These are phyloP conservation scores for Aspergillus ellipticus DNA, from an alignment of 495 filamentous ascomycete species.

Conservation along the genomic window DNA sequence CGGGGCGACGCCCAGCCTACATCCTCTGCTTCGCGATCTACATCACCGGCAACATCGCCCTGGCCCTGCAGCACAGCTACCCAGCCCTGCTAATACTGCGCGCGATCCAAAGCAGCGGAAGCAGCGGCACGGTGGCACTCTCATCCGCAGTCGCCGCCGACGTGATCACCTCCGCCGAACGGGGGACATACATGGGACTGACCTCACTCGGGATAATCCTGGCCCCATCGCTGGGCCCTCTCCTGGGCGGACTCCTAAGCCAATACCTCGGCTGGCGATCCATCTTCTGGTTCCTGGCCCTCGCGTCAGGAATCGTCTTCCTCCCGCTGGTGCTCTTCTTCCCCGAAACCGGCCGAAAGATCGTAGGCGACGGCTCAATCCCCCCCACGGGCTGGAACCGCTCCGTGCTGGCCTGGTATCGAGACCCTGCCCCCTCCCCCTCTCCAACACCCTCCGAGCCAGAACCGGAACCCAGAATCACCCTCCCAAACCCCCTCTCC, in stretches of 20 bases:
- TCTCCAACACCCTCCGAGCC: background rate
- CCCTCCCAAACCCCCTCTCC: conserved; percentile 25
- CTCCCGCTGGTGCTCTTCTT: conserved; percentile 30
- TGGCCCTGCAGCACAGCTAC: conserved; percentile 45
- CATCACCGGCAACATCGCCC: conserved; percentile 42
- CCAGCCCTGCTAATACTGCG: conserved; percentile 45
- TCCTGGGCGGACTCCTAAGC: conserved; percentile 60
- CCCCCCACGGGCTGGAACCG: conserved; percentile 20
- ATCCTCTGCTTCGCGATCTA: conserved; percentile 46
- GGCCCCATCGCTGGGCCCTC: conserved; percentile 48
- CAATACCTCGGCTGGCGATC: conserved; percentile 65
- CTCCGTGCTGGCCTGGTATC: conserved; percentile 13
- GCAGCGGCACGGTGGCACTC: conserved; percentile 45
- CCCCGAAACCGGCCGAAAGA: conserved; percentile 39
- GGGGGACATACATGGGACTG: conserved; percentile 46
- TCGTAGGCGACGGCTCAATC: conserved; percentile 42
- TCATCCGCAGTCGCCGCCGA: conserved; percentile 44
- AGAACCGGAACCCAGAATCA: background rate
- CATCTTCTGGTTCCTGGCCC: conserved; percentile 73
- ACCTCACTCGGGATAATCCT: conserved; percentile 33
- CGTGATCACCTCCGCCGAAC: conserved; percentile 40
- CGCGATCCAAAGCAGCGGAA: conserved; percentile 47
- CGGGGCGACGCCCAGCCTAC: conserved; percentile 48
- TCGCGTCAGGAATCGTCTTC: conserved; percentile 43
- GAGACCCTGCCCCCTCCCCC: background rate